Evolutionary conservation across 2,329 filamentous ascomycete species (phyloP).

Genomic region (Hypoxylon sp.): DNA sequence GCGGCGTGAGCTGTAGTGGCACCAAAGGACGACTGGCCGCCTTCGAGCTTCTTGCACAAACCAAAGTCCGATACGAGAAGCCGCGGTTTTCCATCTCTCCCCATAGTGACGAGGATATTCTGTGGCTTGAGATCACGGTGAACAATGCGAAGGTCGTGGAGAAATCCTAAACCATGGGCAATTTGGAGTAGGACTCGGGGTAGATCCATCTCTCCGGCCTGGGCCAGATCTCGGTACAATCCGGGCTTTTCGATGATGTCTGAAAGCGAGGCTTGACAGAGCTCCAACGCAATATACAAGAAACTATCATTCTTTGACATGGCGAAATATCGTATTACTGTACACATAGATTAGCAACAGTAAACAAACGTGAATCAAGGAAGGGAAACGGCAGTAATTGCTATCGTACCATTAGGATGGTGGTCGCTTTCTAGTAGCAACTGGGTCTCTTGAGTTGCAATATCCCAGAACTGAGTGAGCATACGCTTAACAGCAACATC

Average conservation of each 20-base stretch:
- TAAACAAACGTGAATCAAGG: neutral
- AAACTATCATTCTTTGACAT: constrained; percentile 91
- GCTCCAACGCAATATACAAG: constrained; percentile 94
- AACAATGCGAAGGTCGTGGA: constrained; percentile 93
- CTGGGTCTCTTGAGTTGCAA: constrained; percentile 93
- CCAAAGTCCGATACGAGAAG: constrained; percentile 98
- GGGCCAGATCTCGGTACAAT: constrained; percentile 76
- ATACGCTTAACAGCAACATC: constrained; percentile 97
- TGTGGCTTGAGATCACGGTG: constrained; percentile 98
- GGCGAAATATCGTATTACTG: constrained; percentile 95
- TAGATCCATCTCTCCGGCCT: constrained; percentile 80
- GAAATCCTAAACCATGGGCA: constrained; percentile 86
- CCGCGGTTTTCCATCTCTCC: constrained; percentile 78
- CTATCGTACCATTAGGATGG: constrained; percentile 80
- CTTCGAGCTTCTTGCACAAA: constrained; percentile 95
- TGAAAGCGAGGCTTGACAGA: constrained; percentile 92
- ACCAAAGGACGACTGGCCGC: constrained; percentile 93
- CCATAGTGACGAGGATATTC: constrained; percentile 90
- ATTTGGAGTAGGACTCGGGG: constrained; percentile 89
- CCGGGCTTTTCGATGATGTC: constrained; percentile 87
- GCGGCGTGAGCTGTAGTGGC: constrained; percentile 94
- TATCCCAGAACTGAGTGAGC: constrained; percentile 95
- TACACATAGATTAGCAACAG: constrained; percentile 45
- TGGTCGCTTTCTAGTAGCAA: constrained; percentile 93
- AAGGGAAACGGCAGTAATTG: neutral